Conservation (phyloP, 495 filamentous ascomycete species). For the Penicillium pulvis region DNA sequence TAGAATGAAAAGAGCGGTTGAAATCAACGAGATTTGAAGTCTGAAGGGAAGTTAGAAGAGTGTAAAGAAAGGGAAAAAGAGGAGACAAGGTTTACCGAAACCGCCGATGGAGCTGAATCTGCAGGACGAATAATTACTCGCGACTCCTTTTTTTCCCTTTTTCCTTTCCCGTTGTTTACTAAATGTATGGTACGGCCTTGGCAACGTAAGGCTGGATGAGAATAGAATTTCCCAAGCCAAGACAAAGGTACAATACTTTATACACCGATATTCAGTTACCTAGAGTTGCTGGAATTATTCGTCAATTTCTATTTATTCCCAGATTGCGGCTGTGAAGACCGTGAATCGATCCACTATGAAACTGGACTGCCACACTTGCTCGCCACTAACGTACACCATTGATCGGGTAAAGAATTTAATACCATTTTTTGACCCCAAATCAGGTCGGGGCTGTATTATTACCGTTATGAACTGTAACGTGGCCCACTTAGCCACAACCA, state of each 20-base stretch:
- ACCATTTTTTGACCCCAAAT: neutral
- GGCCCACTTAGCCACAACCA: constrained; percentile 1
- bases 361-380: neutral
- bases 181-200: constrained; percentile 4
- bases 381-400: neutral
- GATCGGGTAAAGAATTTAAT: neutral
- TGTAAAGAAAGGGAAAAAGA: constrained; percentile 22
- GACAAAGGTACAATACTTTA: neutral
- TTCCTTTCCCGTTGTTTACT: constrained; percentile 2
- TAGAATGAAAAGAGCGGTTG: neutral
- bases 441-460: neutral
- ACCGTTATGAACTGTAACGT: neutral
- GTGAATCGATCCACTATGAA: neutral
- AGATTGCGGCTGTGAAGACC: neutral
- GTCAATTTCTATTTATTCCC: neutral
- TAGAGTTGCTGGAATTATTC: neutral
- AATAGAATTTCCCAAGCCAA: neutral
- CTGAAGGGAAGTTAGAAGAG: constrained; percentile 6
- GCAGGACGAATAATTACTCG: neutral
- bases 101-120: constrained; percentile 11
- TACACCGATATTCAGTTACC: neutral
- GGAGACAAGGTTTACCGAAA: constrained; percentile 25
- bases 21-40: constrained; percentile 3
- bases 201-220: constrained; percentile 3
- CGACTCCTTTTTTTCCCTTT: constrained; percentile 1